Evolutionary conservation across 257 asterid species (phyloP), one percentile per base, ranked within the genome.

Genomic region (Mentha longifolia): DNA sequence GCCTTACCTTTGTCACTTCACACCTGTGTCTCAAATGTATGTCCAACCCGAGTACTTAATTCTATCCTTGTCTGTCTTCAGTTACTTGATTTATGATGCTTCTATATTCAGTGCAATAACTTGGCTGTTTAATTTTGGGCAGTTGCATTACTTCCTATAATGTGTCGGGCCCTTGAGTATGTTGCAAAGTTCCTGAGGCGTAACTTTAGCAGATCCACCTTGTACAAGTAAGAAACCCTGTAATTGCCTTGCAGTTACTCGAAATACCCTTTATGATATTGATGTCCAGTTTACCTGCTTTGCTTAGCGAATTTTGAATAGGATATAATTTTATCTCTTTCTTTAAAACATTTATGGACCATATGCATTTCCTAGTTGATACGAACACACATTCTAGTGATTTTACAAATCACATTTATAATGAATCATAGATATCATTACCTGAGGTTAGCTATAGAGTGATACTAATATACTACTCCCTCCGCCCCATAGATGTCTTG

Each of bases 141-240:
- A 92, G 98, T 92, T 92, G 95, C 97, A 77, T 80, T 90, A 76
- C 82, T 92, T 75, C 98, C 98, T 61, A 76, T 92, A 60, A 71
- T 87, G 72, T 88, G 96, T 79, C 89, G 91, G 71, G 79, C 92
- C 30, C 82, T 85, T 74, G 97, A 90, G 73, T 85, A 82, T 75
- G 84, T 88, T 64, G 92, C 96, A 0, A 92, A 87, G 85, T 87
- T 88, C 83, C 89, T 90, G 74, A 80, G 93, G 83, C 85, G 81
- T 63, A 90, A 92, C 80, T 89, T 92, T 75, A 75, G 86, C 75
- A 79, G 87, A 68, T 88, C 97, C 61, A 79, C 91, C 72, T 80
- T 92, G 84, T 90, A 88, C 88, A 89, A 87, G 98, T 90, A 70
- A 57, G 75, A 68, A 52, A 66, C 42, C 59, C 43, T 67, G 70